Conservation (phyloP, 805 yeast species). For the Hanseniaspora jakobsenii region DNA sequence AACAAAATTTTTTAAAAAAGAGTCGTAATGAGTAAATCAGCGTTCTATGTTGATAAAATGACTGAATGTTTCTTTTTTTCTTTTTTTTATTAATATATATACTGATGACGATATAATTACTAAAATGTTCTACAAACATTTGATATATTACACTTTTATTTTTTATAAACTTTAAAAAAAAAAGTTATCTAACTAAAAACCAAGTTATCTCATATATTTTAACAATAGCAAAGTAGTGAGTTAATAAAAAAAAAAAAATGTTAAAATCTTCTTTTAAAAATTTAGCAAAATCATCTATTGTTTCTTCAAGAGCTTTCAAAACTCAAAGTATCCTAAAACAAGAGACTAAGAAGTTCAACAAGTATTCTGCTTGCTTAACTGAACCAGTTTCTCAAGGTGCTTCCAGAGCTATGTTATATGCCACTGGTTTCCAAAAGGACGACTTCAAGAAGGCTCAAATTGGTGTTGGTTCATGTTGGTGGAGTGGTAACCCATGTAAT, state of each 20-base stretch:
- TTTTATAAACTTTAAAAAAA: too few relatives aligned
- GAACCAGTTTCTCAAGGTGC: conserved; percentile 95
- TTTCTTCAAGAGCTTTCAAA: conserved; percentile 18
- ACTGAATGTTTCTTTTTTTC: too few relatives aligned
- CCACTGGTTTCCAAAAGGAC: conserved; percentile 78
- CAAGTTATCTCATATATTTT: too few relatives aligned
- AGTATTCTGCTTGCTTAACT: conserved; percentile 71
- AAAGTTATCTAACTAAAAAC: not conserved
- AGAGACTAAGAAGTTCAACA: conserved; percentile 42
- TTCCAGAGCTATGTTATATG: conserved; percentile 94
- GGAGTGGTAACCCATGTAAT: conserved; percentile 98
- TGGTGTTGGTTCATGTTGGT: conserved; percentile 98
- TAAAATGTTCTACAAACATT: too few relatives aligned
- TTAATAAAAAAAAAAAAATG: not conserved
- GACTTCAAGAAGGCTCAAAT: conserved; percentile 86
- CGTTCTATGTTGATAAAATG: too few relatives aligned
- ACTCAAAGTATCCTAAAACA: conserved; percentile 18
- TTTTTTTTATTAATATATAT: too few relatives aligned
- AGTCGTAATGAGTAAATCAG: too few relatives aligned
- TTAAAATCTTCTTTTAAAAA: conserved; percentile 9
- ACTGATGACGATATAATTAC: too few relatives aligned
- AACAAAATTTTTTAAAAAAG: too few relatives aligned
- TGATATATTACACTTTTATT: too few relatives aligned
- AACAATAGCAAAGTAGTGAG: too few relatives aligned
- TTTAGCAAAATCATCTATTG: conserved; percentile 1